Evolutionary conservation across 805 yeast species (phyloP).

Genomic region (Nakazawaea pomicola): DNA sequence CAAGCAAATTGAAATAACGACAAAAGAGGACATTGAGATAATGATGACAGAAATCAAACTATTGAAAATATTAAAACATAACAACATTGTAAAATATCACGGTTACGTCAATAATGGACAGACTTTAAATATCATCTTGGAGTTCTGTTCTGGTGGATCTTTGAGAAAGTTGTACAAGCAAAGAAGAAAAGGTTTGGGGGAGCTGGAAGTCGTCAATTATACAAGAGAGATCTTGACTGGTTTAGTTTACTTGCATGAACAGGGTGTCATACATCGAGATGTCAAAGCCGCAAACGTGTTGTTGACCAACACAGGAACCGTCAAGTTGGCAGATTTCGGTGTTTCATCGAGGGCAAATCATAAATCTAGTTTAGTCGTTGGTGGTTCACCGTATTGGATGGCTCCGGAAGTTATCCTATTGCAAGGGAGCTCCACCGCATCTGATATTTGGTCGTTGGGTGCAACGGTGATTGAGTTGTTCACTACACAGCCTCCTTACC

Average conservation of each 20-base stretch:
- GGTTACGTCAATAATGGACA: conserved; percentile 56
- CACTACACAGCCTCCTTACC: conserved; percentile 85
- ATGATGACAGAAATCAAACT: conserved; percentile 67
- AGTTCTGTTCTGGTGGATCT: conserved; percentile 64
- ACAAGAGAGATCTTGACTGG: conserved; percentile 56
- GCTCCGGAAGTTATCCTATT: conserved; percentile 91
- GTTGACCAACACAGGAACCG: conserved; percentile 55
- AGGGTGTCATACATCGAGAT: conserved; percentile 74
- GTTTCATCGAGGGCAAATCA: conserved; percentile 49
- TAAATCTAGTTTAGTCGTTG: conserved; percentile 33
- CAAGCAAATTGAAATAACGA: conserved; percentile 65
- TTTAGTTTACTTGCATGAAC: conserved; percentile 58
- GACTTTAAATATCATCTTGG: conserved; percentile 56
- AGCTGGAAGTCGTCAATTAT: conserved; percentile 42
- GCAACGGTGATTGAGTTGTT: conserved; percentile 88
- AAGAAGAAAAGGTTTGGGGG: conserved; percentile 50
- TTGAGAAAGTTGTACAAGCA: conserved; percentile 46
- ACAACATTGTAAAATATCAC: conserved; percentile 62
- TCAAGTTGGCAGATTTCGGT: conserved; percentile 75
- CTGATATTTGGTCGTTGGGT: conserved; percentile 92
- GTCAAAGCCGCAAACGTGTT: conserved; percentile 73
- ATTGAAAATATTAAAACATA: conserved; percentile 58
- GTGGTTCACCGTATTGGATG: conserved; percentile 98
- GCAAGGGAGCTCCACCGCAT: conserved; percentile 80
- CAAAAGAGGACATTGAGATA: conserved; percentile 36